Evolutionary conservation across 768 basidiomycete species (phyloP), one percentile per base, ranked within the genome.

Genomic region (Leccinum uliginosum): DNA sequence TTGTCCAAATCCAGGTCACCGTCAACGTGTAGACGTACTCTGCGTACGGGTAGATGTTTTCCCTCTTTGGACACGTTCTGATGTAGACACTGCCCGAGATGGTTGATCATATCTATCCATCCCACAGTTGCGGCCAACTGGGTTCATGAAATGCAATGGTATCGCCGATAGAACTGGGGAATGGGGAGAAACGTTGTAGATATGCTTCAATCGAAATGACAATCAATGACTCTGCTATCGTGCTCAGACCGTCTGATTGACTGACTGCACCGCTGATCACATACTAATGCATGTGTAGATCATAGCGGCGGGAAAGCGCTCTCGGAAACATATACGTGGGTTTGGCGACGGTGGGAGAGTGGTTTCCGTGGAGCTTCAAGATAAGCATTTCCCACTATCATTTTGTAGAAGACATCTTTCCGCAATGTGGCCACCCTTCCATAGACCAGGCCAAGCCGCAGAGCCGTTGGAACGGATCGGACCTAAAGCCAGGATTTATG

Each of bases 401-500:
- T 17, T 38, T 32, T 19, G 26, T 27, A 7, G 17, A 26, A 49
- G 54, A 29, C 56, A 54, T 30, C 34, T 26, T 45, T 50, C 30
- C 6, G 53, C 47, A 56, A 55, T 5, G 53, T 66, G 55, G 3
- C 65, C 57, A 2, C 19, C 44, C 49, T 40, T 38, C 62, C 50
- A 26, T 62, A 61, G 32, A 54, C 11, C 27, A 63, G 30, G 29
- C 62, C 56, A 27, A 66, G 59, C 44, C 35, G 46, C 62, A 58
- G 32, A 66, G 59, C 44, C 35, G 46, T n/a, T 59, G 38, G 38
- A 40, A 10, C 24, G 3, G 38, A 32, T n/a, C 27, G 10, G 19
- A 53, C 44, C 27, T 1, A 21, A n/a, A 30, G 46, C 4, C n/a
- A 19, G 46, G 26, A 7, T 38, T 46, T 54, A 54, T 56, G 44